Base-by-base conservation (phyloP, 306 rosid genomes). In the Sicyos baderoa region DNA sequence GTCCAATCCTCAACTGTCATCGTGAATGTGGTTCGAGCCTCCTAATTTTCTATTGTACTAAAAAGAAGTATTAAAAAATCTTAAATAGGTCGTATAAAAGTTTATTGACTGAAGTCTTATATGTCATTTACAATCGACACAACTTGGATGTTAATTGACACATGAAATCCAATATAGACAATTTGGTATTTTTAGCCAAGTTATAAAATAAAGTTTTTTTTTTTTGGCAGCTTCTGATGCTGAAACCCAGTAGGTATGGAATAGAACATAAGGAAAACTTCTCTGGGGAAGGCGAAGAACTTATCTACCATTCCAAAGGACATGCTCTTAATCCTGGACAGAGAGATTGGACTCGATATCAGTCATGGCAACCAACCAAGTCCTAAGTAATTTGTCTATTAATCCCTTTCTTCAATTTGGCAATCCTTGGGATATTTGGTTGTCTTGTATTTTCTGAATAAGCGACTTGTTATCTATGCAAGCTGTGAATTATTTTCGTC, bases 291-390 rank as follows among this genome's bases (percentile, higher is more conserved):
- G 98, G 98, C 14, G 97, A 93, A n/a, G 85, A 86, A 71, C 74
- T 57, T 47, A 93, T 93, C 75, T 90, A 89, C 86, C 98, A 89
- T 74, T 93, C 97, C 80, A 93, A 89, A 81, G 98, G 98, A 47
- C 98, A 93, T 70, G 82, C 97, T 35, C 96, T 93, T 52, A 83
- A 93, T 81, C 89, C 91, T 7, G 97, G 94, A 63, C 96, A 93
- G 84, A 88, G 95, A 82, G 76, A 88, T 80, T 93, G 98, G 98
- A 93, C 96, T 60, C 88, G 91, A 74, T 88, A 86, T 80, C 98
- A 93, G 75, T 78, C 95, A 70, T 93, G 98, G 98, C 71, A 89
- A 68, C 86, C 81, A 40, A 71, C 93, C 83, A 89, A 84, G 74
- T 48, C 82, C 51, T 84, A 42, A 70, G 25, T 51, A 44, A 61